These are phyloP conservation scores for Sequoiadendron giganteum DNA, from an alignment of 75 land plant species.

Conservation along the genomic window DNA sequence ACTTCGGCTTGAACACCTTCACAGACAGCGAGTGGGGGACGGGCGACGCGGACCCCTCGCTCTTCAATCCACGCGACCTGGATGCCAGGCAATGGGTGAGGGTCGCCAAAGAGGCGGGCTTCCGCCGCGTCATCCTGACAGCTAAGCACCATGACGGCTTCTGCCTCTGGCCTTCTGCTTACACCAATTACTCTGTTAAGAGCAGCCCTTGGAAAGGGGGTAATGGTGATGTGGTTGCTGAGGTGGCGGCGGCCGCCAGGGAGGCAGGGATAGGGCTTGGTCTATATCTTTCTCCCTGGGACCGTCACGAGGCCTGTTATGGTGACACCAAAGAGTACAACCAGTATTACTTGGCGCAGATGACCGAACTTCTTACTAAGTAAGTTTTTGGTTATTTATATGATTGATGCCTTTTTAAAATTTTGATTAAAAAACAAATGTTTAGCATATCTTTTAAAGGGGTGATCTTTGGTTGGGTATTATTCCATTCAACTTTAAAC, in stretches of 20 bases:
- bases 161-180: conserved; percentile 87
- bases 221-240: conserved; percentile 75
- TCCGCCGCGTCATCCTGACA: conserved; percentile 76
- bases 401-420: too few relatives aligned
- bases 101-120: conserved; percentile 68
- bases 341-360: conserved; percentile 78
- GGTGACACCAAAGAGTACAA: conserved; percentile 75
- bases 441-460: too few relatives aligned
- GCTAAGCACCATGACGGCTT: conserved; percentile 95
- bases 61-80: conserved; percentile 63
- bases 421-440: too few relatives aligned
- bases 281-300: conserved; percentile 94
- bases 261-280: conserved; percentile 68
- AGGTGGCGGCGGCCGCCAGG: conserved; percentile 67
- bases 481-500: too few relatives aligned
- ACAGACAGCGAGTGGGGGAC: conserved; percentile 88
- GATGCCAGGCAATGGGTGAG: conserved; percentile 77
- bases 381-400: conserved; percentile 11
- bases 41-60: conserved; percentile 63
- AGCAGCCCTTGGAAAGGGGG: conserved; percentile 69
- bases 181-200: conserved; percentile 74
- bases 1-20: conserved; percentile 98
- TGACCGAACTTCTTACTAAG: conserved; percentile 90
- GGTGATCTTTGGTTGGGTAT: too few relatives aligned
- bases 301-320: conserved; percentile 77